Evolutionary conservation across 2,329 filamentous ascomycete species (phyloP).

Genomic region (Cryoendolithus antarcticus): DNA sequence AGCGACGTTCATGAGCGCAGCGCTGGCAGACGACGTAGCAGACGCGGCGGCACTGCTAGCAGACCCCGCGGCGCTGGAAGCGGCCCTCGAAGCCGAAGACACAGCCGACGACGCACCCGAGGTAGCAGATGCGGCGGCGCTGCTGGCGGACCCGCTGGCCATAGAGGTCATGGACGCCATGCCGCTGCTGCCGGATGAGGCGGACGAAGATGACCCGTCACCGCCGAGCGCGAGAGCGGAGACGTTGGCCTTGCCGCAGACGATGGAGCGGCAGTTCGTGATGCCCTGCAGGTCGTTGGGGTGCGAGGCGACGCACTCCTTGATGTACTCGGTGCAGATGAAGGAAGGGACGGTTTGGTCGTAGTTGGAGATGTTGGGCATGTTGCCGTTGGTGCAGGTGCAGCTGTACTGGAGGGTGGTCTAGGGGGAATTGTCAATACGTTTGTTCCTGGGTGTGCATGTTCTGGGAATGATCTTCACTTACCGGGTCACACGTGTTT

Average conservation of each 20-base stretch:
- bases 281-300: conserved; percentile 26
- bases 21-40: conserved; percentile 29
- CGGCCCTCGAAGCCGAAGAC: conserved; percentile 2
- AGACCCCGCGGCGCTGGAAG: conserved; percentile 10
- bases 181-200: conserved; percentile 15
- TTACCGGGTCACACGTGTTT: conserved; percentile 48
- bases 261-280: conserved; percentile 34
- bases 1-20: conserved; percentile 25
- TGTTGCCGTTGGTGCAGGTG: conserved; percentile 43
- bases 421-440: conserved; percentile 14
- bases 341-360: conserved; percentile 46
- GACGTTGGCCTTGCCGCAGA: conserved; percentile 42
- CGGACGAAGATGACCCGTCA: conserved; percentile 14
- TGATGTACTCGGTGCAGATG: conserved; percentile 43
- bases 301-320: conserved; percentile 28
- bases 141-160: conserved; percentile 13
- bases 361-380: conserved; percentile 45
- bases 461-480: conserved; percentile 17
- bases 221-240: conserved; percentile 22
- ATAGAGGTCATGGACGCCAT: conserved; percentile 19
- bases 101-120: conserved; percentile 10
- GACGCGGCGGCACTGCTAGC: conserved; percentile 20
- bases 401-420: conserved; percentile 44
- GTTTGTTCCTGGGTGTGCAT: neutral
- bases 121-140: conserved; percentile 11